These are phyloP conservation scores for Barbarea vulgaris DNA, from an alignment of 345 rosid genomes.

Conservation along the genomic window DNA sequence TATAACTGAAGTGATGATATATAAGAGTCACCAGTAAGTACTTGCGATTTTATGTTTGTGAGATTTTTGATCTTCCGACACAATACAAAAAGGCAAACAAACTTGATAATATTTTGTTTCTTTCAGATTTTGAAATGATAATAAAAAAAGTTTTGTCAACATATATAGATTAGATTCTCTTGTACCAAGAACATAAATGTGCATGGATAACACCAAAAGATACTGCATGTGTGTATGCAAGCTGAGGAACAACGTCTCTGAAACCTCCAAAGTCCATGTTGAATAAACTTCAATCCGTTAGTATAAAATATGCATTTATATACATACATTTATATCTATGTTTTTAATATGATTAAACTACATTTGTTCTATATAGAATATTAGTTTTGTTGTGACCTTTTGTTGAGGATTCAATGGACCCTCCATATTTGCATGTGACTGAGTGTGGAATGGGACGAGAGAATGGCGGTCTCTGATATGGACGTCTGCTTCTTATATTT, in stretches of 20 bases:
- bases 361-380: slow-evolving; percentile 31
- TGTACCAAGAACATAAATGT: slow-evolving; percentile 37
- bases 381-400: slow-evolving; percentile 37
- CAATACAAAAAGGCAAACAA: slow-evolving; percentile 28
- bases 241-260: slow-evolving; percentile 40
- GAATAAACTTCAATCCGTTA: slow-evolving; percentile 24
- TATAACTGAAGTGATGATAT: not conserved
- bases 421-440: slow-evolving; percentile 44
- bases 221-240: slow-evolving; percentile 45
- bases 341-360: slow-evolving; percentile 21
- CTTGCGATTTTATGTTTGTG: not conserved
- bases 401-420: slow-evolving; percentile 45
- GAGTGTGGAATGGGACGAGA: slow-evolving; percentile 40
- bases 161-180: slow-evolving; percentile 35
- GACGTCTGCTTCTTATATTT: slow-evolving; percentile 35
- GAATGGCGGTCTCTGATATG: slow-evolving; percentile 39
- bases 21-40: not conserved
- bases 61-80: slow-evolving; percentile 5
- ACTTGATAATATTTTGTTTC: slow-evolving; percentile 1
- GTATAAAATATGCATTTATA: not conserved
- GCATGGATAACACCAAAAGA: slow-evolving; percentile 41
- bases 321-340: not conserved
- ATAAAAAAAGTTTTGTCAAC: slow-evolving; percentile 25
- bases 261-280: slow-evolving; percentile 43
- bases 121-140: slow-evolving; percentile 4